Percentiles rank a stretch among this genome's conserved stretches.
Evolutionary conservation across 1,284 basidiomycete genomes (phyloP).

Genomic region (Ganoderma lucidum): DNA sequence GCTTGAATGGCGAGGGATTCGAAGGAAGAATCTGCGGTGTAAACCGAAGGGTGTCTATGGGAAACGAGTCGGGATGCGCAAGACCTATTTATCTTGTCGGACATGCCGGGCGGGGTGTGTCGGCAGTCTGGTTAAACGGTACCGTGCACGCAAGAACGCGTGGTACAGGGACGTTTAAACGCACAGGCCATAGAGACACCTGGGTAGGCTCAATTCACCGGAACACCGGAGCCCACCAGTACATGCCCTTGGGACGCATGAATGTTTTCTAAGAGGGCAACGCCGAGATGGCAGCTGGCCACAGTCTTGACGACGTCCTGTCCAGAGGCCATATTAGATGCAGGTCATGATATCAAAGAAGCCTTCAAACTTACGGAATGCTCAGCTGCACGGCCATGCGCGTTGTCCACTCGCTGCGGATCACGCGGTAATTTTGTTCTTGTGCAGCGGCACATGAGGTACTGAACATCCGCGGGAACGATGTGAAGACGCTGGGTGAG

Average conservation of each 20-base stretch:
- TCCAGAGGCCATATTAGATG: not conserved
- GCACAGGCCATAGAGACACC: not conserved
- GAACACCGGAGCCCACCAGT: not conserved
- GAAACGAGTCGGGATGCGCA: not conserved
- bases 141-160: not conserved
- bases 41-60: not conserved
- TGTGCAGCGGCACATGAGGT: not conserved
- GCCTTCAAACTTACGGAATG: not conserved
- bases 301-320: not conserved
- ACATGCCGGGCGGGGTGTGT: not conserved
- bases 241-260: not conserved
- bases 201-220: not conserved
- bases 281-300: not conserved
- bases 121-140: not conserved
- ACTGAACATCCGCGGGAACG: not conserved
- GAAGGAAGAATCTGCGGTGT: not conserved
- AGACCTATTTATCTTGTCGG: slow-evolving; percentile 1
- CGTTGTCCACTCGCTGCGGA: not conserved
- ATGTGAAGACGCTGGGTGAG: not conserved
- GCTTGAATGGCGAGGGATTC: not conserved
- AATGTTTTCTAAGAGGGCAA: not conserved
- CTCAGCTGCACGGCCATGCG: not conserved
- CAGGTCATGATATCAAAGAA: not conserved
- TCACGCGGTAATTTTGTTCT: not conserved
- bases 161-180: not conserved